phyloP scores from a whole-genome alignment of 2,329 filamentous ascomycete species.

The Metarhizium anisopliae region DNA sequence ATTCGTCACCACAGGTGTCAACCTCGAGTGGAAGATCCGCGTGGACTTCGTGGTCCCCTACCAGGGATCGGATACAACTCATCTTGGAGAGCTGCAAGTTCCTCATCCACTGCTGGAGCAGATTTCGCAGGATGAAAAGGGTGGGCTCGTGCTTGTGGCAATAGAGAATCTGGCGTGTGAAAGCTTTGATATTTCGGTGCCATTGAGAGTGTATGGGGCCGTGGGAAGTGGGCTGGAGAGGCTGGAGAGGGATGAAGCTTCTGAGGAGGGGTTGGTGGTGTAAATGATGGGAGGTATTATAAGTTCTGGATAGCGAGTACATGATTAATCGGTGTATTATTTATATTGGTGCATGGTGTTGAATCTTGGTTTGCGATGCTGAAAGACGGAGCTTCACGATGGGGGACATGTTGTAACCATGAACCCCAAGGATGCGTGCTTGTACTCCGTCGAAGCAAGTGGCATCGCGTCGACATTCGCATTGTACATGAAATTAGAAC shows the following conservation, averaged over 20 bases:
- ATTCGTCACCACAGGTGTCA: conserved; percentile 83
- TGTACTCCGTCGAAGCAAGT: no score
- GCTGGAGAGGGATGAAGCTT: conserved; percentile 45
- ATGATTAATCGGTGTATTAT: neutral
- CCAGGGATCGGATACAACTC: conserved; percentile 19
- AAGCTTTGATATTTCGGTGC: conserved; percentile 84
- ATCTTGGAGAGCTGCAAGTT: conserved; percentile 11
- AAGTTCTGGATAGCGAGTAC: conserved; percentile 2
- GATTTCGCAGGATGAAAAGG: conserved; percentile 69
- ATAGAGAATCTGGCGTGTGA: conserved; percentile 73
- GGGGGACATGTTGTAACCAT: no score
- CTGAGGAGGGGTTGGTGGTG: conserved; percentile 35
- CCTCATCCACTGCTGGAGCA: conserved; percentile 60
- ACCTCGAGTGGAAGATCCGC: conserved; percentile 77
- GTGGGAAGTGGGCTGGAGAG: conserved; percentile 47
- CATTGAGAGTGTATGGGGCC: conserved; percentile 69
- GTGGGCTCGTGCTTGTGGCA: conserved; percentile 63
- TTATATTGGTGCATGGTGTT: neutral
- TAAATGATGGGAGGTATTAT: conserved; percentile 13
- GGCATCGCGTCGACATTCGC: no score
- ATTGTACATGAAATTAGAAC: no score
- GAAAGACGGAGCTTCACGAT: neutral
- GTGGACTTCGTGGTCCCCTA: conserved; percentile 87
- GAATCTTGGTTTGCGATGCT: neutral
- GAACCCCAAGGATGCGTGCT: no score